Conservation (phyloP, 2,329 filamentous ascomycete genomes). For the Podosphaera xanthii region DNA sequence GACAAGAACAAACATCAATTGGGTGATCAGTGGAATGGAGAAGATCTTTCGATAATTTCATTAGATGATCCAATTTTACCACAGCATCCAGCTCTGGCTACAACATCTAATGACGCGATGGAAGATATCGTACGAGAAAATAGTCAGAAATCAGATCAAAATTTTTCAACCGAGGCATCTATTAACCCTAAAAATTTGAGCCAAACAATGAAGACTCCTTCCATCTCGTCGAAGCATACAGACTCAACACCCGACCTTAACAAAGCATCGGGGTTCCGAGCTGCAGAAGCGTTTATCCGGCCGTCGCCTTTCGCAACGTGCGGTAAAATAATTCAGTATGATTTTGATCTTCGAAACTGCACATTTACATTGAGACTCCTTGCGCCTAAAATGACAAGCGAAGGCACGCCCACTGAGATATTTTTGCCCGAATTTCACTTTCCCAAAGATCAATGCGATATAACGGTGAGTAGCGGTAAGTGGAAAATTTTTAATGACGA, state of each 20-base stretch:
- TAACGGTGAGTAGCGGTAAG: constrained; percentile 65
- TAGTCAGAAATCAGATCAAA: constrained; percentile 22
- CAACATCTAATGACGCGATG: constrained; percentile 22
- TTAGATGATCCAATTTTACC: constrained; percentile 47
- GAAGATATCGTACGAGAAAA: constrained; percentile 22
- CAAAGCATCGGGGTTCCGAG: constrained; percentile 54
- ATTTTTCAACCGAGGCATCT: constrained; percentile 27
- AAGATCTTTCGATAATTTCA: constrained; percentile 82
- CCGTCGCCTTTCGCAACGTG: constrained; percentile 57
- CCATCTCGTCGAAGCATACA: constrained; percentile 35
- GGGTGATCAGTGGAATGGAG: constrained; percentile 93
- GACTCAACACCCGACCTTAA: constrained; percentile 32
- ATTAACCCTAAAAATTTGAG: constrained; percentile 60
- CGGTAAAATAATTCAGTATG: constrained; percentile 46
- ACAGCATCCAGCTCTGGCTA: constrained; percentile 22
- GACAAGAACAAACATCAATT: constrained; percentile 59
- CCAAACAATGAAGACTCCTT: constrained; percentile 42
- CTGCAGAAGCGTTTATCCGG: constrained; percentile 79
- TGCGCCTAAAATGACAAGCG: constrained; percentile 32
- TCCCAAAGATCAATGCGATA: constrained; percentile 44
- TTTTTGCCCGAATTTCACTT: constrained; percentile 88
- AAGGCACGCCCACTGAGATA: constrained; percentile 53
- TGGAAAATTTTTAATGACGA: constrained; percentile 68
- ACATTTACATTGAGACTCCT: constrained; percentile 51
- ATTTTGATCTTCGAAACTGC: constrained; percentile 64